A percentile compares a stretch with the other conserved stretches of the same genome.
Evolutionary conservation across 106 monocot genomes (phyloP).

Genomic region (Acanthochlamys bracteata): DNA sequence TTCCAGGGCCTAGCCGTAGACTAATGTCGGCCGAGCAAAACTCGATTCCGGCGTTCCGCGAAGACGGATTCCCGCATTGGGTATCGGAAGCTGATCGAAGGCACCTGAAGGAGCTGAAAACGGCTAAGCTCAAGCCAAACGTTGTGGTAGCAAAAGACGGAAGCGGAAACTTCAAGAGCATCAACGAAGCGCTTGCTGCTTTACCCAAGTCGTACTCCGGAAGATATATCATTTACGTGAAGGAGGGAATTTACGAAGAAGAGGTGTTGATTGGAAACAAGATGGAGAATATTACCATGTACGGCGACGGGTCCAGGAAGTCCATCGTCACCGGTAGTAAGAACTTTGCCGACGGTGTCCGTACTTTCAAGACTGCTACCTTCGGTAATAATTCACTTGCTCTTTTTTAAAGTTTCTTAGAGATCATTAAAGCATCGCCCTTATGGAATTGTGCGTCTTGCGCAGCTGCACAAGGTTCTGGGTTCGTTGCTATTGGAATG

Average conservation of each 20-base stretch:
- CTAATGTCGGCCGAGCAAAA: not conserved
- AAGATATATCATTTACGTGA: conserved; percentile 20
- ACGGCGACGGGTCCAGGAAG: conserved; percentile 22
- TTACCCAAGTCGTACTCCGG: conserved; percentile 15
- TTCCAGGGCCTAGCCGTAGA: not conserved
- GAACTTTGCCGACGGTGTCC: conserved; percentile 6
- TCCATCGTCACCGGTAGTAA: conserved; percentile 21
- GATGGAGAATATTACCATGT: conserved; percentile 23
- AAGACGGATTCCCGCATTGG: conserved; percentile 6
- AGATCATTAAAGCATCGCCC: no score
- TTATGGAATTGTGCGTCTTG: not conserved
- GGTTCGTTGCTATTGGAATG: not conserved
- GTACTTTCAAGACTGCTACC: conserved; percentile 15
- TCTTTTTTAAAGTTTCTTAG: no score
- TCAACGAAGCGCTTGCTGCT: conserved; percentile 14
- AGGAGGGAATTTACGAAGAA: conserved; percentile 21
- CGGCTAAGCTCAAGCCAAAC: conserved; percentile 1
- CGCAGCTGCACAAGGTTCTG: conserved; percentile 22
- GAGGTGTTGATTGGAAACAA: conserved; percentile 11
- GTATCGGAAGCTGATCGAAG: not conserved
- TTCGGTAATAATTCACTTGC: no score
- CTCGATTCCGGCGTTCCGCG: not conserved
- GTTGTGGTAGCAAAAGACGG: conserved; percentile 36
- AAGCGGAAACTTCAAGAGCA: conserved; percentile 14
- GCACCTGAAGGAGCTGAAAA: not conserved